These are phyloP conservation scores for Aspergillus ostianus DNA, from an alignment of 495 filamentous ascomycete species.

Conservation along the genomic window DNA sequence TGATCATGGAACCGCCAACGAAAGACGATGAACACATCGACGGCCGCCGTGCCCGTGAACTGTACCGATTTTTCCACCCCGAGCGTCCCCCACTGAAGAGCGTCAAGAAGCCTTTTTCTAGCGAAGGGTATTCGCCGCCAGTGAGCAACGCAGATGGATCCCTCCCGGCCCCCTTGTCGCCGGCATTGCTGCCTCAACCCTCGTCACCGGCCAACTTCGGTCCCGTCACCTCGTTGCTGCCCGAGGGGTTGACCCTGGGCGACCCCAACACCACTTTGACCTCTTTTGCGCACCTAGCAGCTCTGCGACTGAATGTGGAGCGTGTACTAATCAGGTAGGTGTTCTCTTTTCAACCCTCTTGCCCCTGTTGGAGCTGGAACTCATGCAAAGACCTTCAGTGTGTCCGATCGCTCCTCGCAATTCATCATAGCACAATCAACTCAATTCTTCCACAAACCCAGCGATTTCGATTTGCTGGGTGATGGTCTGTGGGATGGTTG, in stretches of 20 bases:
- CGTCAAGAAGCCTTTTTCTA: conserved; percentile 12
- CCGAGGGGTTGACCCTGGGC: conserved; percentile 26
- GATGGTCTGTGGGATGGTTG: conserved; percentile 47
- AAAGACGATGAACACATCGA: conserved; percentile 24
- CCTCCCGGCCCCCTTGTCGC: conserved; percentile 11
- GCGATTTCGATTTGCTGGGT: conserved; percentile 33
- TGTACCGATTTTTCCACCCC: conserved; percentile 49
- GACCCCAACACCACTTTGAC: conserved; percentile 56
- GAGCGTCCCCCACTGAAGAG: conserved; percentile 15
- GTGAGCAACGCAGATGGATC: conserved; percentile 3
- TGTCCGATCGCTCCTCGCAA: conserved; percentile 58
- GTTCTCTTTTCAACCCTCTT: background rate
- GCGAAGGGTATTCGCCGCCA: conserved; percentile 1
- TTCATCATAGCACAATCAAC: conserved; percentile 57
- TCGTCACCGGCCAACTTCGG: conserved; percentile 4
- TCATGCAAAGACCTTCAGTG: conserved; percentile 21
- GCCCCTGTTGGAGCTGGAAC: background rate
- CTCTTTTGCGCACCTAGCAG: conserved; percentile 50
- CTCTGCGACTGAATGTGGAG: conserved; percentile 46
- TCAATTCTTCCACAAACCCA: conserved; percentile 34
- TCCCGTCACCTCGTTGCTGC: conserved; percentile 10
- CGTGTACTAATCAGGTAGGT: conserved; percentile 43
- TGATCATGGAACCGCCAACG: conserved; percentile 16
- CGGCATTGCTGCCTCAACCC: conserved; percentile 15
- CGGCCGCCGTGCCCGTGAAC: conserved; percentile 42